A percentile compares a stretch with the other conserved stretches of the same genome.
Conservation (phyloP, 306 rosid genomes). For the Chamaecrista fasciculata region DNA sequence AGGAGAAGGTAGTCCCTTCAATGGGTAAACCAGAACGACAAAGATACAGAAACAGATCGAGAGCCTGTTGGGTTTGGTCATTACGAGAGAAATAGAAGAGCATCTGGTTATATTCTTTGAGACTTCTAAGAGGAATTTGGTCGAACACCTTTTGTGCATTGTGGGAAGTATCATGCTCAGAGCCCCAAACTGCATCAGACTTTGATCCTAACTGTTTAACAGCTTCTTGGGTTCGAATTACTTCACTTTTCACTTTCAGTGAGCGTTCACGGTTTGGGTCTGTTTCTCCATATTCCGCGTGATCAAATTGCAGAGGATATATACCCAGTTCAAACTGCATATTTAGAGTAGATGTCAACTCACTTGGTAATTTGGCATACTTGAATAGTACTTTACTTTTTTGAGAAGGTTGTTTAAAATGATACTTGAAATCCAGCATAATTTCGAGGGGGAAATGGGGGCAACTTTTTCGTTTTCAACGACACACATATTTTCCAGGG, state of each 20-base stretch:
- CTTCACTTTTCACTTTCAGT: constrained; percentile 73
- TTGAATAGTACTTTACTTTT: constrained; percentile 24
- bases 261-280: constrained; percentile 79
- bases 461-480: background rate
- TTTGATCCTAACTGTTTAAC: constrained; percentile 67
- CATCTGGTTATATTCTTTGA: constrained; percentile 38
- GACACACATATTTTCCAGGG: constrained; percentile 1
- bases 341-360: constrained; percentile 37
- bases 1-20: constrained; percentile 55
- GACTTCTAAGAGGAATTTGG: constrained; percentile 40
- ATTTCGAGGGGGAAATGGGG: background rate
- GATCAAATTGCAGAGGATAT: constrained; percentile 72
- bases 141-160: constrained; percentile 59
- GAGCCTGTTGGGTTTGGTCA: constrained; percentile 48
- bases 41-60: constrained; percentile 40
- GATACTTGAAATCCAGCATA: constrained; percentile 6
- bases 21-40: constrained; percentile 36
- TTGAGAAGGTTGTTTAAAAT: background rate
- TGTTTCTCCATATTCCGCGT: constrained; percentile 93
- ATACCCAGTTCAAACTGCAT: constrained; percentile 72
- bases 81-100: constrained; percentile 50
- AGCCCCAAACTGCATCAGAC: constrained; percentile 57
- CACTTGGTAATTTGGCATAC: background rate
- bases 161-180: background rate
- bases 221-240: constrained; percentile 52